Conservation (phyloP, 73 alveolate species). For the Paramecium octaurelia region DNA sequence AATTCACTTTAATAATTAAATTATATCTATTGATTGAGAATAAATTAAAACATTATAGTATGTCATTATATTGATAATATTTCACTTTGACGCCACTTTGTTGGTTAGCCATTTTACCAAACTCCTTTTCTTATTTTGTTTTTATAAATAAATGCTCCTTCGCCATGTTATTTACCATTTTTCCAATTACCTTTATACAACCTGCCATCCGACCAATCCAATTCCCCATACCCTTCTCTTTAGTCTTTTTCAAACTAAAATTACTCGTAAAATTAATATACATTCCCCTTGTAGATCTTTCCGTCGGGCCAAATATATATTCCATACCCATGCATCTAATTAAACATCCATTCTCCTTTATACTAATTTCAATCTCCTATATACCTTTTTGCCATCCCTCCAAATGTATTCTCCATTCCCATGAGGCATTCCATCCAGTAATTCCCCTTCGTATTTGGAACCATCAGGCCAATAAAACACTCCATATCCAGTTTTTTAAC, state of each 20-base stretch:
- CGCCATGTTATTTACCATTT: conserved; percentile 56
- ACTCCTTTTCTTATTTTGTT: conserved; percentile 40
- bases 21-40: neutral
- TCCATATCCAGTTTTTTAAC: conserved; percentile 66
- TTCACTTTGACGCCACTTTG: conserved; percentile 15
- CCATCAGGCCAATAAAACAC: conserved; percentile 63
- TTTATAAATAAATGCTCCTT: conserved; percentile 26
- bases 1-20: neutral
- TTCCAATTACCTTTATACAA: conserved; percentile 51
- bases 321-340: conserved; percentile 66
- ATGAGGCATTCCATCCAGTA: conserved; percentile 69
- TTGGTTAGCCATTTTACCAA: conserved; percentile 48
- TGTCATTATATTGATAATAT: neutral
- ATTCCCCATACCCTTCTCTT: conserved; percentile 54
- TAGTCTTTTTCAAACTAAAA: conserved; percentile 36
- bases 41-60: neutral
- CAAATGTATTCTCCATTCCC: conserved; percentile 58
- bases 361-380: conserved; percentile 6
- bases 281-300: conserved; percentile 23
- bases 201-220: conserved; percentile 56
- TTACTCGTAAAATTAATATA: neutral
- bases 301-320: conserved; percentile 39
- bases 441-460: conserved; percentile 32
- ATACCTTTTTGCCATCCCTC: conserved; percentile 36
- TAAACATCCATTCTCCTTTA: conserved; percentile 69